These are phyloP conservation scores for Solanum tarijense DNA, from an alignment of 257 asterid genomes.

Conservation along the genomic window DNA sequence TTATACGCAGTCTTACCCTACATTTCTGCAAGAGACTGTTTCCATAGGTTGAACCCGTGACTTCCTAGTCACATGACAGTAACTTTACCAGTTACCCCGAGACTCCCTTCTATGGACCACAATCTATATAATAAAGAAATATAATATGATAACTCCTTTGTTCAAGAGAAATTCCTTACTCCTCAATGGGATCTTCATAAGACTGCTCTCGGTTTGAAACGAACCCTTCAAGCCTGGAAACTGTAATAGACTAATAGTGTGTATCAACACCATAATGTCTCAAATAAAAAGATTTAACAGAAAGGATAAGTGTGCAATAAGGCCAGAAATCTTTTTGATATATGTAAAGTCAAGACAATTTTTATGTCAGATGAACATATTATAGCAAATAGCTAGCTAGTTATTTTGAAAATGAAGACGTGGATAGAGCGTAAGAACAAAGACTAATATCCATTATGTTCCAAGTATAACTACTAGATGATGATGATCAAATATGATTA, in stretches of 20 bases:
- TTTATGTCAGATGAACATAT: background rate
- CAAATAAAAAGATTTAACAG: background rate
- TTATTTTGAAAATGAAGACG: background rate
- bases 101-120: background rate
- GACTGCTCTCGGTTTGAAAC: constrained; percentile 97
- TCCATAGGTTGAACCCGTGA: background rate
- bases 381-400: background rate
- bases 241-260: constrained; percentile 36
- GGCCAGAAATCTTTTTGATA: background rate
- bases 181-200: constrained; percentile 99
- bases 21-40: background rate
- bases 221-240: constrained; percentile 99
- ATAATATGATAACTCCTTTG: constrained; percentile 6
- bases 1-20: background rate
- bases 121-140: background rate
- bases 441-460: background rate
- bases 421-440: background rate
- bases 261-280: constrained; percentile 13
- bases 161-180: constrained; percentile 40
- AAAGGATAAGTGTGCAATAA: background rate
- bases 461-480: background rate
- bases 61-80: background rate
- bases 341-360: background rate
- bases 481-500: background rate
- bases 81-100: background rate